A percentile compares a stretch with the other conserved stretches of the same genome.
These are phyloP conservation scores for Daldinia vernicosa DNA, from an alignment of 495 filamentous ascomycete species.

Conservation along the genomic window DNA sequence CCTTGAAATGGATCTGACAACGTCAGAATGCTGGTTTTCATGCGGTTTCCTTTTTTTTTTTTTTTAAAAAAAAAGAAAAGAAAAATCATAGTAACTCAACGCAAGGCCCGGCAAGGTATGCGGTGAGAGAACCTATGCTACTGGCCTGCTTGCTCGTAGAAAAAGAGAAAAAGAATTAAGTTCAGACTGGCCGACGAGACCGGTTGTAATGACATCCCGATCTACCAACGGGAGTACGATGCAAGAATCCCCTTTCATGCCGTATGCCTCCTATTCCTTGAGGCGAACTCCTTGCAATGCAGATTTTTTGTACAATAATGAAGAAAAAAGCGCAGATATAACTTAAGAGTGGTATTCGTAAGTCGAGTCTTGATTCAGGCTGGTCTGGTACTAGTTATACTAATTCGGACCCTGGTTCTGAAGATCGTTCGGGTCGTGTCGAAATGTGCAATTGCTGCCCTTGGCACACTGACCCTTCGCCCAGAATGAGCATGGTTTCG, in stretches of 20 bases:
- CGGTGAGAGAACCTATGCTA: neutral
- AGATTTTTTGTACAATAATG: constrained; percentile 27
- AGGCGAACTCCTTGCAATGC: constrained; percentile 21
- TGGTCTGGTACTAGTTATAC: too few species aligned
- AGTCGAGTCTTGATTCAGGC: neutral
- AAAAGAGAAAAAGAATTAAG: neutral
- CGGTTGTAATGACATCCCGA: constrained; percentile 1
- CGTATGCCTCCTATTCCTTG: constrained; percentile 3
- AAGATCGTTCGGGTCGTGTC: constrained; percentile 64
- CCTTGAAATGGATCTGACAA: neutral
- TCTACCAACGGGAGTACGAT: constrained; percentile 15
- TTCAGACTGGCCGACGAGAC: neutral
- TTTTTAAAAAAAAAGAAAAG: neutral
- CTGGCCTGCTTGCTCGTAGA: neutral
- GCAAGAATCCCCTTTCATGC: constrained; percentile 5
- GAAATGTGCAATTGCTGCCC: constrained; percentile 84
- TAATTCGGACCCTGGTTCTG: constrained; percentile 5
- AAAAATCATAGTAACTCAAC: neutral
- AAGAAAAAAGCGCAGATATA: neutral
- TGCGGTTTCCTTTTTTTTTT: neutral
- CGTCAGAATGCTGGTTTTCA: neutral
- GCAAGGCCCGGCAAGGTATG: neutral
- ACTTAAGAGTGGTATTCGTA: neutral
- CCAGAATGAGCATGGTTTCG: constrained; percentile 79
- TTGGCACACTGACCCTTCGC: constrained; percentile 81